Percentiles rank a stretch among this genome's conserved stretches.
Evolutionary conservation across 306 rosid species (phyloP).

Genomic region (Pyrus communis): DNA sequence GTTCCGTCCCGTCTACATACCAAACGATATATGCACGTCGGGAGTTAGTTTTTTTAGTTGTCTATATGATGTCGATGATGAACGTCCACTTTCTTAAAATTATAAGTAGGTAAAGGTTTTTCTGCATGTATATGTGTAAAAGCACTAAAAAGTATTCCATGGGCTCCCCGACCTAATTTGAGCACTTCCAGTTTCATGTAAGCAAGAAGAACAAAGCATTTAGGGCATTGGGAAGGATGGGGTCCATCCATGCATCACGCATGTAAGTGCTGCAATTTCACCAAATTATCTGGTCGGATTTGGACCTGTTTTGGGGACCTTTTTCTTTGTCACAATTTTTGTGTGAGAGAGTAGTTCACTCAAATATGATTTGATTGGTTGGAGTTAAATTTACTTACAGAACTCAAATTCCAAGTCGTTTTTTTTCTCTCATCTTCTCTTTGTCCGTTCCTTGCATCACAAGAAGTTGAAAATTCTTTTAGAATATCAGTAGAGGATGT

Average conservation of each 20-base stretch:
- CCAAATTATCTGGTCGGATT: background rate
- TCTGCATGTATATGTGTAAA: background rate
- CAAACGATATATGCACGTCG: no score
- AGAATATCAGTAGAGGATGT: background rate
- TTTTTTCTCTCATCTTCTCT: no score
- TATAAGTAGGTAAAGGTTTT: background rate
- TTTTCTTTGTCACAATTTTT: background rate
- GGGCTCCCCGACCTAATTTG: background rate
- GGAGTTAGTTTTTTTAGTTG: background rate
- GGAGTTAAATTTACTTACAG: background rate
- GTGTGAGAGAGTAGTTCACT: background rate
- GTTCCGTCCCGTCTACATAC: no score
- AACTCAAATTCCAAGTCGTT: background rate
- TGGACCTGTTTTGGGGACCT: no score
- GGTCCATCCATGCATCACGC: conserved; percentile 2
- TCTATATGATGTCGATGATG: background rate
- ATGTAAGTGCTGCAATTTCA: background rate
- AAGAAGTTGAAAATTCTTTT: background rate
- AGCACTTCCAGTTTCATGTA: background rate
- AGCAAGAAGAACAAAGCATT: background rate
- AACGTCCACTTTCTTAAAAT: background rate
- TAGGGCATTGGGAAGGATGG: background rate
- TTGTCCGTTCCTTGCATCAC: background rate
- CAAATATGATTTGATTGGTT: no score
- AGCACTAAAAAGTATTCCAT: conserved; percentile 2